A percentile compares a stretch with the other conserved stretches of the same genome.
Evolutionary conservation across 1,139 yeast species (phyloP).

Genomic region (Magnusiomyces paraingens): DNA sequence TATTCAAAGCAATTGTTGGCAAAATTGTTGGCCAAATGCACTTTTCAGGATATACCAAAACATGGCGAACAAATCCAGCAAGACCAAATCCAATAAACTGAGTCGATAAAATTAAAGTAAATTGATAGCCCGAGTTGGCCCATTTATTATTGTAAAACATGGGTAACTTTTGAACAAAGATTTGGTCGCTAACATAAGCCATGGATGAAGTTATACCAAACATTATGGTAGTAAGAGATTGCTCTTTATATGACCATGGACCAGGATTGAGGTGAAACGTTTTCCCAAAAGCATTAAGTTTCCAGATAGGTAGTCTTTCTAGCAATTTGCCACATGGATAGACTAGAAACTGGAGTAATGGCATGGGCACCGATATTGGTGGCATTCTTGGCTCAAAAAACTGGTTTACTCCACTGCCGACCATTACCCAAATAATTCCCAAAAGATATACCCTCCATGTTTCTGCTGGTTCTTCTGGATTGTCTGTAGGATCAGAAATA

Average conservation of each 20-base stretch:
- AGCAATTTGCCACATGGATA: conserved; percentile 47
- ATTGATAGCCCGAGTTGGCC: conserved; percentile 47
- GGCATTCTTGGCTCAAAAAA: conserved; percentile 55
- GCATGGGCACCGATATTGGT: conserved; percentile 39
- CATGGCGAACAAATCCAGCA: conserved; percentile 53
- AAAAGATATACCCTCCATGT: conserved; percentile 51
- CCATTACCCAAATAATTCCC: conserved; percentile 49
- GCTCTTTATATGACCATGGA: conserved; percentile 64
- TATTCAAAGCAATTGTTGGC: conserved; percentile 50
- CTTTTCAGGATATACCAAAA: conserved; percentile 50
- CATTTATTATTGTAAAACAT: conserved; percentile 39
- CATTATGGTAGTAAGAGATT: conserved; percentile 51
- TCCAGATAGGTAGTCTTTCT: conserved; percentile 42
- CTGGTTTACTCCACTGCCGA: conserved; percentile 52
- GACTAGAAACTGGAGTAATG: conserved; percentile 51
- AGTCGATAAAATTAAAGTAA: conserved; percentile 45
- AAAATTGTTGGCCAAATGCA: conserved; percentile 53
- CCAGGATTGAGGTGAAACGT: conserved; percentile 48
- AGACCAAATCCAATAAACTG: conserved; percentile 58
- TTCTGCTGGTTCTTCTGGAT: conserved; percentile 44
- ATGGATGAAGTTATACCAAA: conserved; percentile 40
- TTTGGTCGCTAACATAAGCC: conserved; percentile 41
- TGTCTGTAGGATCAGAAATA: conserved; percentile 48
- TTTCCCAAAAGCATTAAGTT: conserved; percentile 37
- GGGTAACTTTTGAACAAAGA: conserved; percentile 40